phyloP scores from a whole-genome alignment of 176 grass and related monocot genomes.

The Chloris gayana region DNA sequence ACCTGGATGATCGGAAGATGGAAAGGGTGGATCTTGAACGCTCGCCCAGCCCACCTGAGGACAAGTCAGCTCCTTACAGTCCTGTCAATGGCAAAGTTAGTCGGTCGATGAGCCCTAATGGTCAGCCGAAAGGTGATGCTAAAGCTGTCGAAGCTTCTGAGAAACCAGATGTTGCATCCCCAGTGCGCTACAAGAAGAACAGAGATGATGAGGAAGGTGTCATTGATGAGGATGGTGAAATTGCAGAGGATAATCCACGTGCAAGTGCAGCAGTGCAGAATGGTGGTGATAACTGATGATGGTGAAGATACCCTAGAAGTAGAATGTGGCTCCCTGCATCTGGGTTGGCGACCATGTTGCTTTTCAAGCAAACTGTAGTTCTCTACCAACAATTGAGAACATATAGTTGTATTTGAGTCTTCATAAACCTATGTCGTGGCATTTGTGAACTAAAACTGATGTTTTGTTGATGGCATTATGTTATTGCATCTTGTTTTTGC shows the following conservation, averaged over 20 bases:
- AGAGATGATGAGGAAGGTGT: conserved; percentile 74
- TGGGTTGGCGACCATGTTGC: neutral
- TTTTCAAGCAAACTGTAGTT: neutral
- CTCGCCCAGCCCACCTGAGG: conserved; percentile 45
- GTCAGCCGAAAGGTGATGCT: conserved; percentile 23
- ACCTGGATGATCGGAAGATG: conserved; percentile 41
- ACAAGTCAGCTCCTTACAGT: conserved; percentile 50
- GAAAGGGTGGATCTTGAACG: conserved; percentile 47
- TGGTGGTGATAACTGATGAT: neutral
- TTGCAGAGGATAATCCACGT: conserved; percentile 37
- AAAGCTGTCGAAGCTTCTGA: conserved; percentile 20
- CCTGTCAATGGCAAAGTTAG: conserved; percentile 51
- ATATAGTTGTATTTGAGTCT: neutral
- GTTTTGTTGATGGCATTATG: neutral
- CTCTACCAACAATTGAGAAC: neutral
- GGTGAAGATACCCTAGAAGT: neutral
- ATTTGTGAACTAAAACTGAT: conserved; percentile 7
- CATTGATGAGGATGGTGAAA: conserved; percentile 67
- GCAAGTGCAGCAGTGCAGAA: conserved; percentile 35
- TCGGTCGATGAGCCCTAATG: conserved; percentile 46
- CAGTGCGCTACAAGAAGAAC: conserved; percentile 13
- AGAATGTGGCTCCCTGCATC: neutral
- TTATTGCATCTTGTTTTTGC: neutral
- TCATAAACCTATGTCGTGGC: neutral
- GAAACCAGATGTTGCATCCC: conserved; percentile 12